These are phyloP conservation scores for Anthracocystis panici-leucophaei DNA, from an alignment of 1,284 basidiomycete genomes.

Conservation along the genomic window DNA sequence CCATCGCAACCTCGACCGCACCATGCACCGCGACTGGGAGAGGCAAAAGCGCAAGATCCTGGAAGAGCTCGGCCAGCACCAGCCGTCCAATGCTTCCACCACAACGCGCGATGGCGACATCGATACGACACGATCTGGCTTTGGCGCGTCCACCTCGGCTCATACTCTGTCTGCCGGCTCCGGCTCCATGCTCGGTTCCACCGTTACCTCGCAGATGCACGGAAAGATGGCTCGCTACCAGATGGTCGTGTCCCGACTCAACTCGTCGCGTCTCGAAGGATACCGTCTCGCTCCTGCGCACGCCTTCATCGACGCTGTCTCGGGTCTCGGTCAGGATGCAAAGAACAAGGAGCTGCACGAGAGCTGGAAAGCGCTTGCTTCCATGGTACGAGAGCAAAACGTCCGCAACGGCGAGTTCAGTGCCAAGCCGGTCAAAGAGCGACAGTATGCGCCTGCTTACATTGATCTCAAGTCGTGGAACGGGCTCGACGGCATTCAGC, in stretches of 20 bases:
- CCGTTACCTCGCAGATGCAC: conserved; percentile 55
- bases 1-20: conserved; percentile 81
- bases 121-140: conserved; percentile 32
- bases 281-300: conserved; percentile 54
- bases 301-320: conserved; percentile 60
- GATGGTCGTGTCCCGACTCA: conserved; percentile 60
- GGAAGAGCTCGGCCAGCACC: conserved; percentile 80
- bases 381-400: conserved; percentile 72
- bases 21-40: conserved; percentile 86
- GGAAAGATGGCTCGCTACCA: conserved; percentile 66
- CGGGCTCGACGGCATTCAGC: conserved; percentile 39
- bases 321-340: conserved; percentile 47
- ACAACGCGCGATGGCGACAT: conserved; percentile 24
- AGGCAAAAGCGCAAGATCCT: conserved; percentile 87
- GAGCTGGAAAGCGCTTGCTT: conserved; percentile 71
- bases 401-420: conserved; percentile 70
- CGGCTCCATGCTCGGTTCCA: conserved; percentile 19
- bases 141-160: conserved; percentile 52
- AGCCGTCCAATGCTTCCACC: conserved; percentile 27
- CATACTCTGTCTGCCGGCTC: conserved; percentile 35
- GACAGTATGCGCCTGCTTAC: conserved; percentile 73
- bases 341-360: conserved; percentile 70
- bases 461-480: conserved; percentile 52
- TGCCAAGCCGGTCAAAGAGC: conserved; percentile 68
- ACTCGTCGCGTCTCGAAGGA: conserved; percentile 60